Evolutionary conservation across 2,329 filamentous ascomycete species (phyloP), one percentile per base, ranked within the genome.

Genomic region (Orbilia javanica): DNA sequence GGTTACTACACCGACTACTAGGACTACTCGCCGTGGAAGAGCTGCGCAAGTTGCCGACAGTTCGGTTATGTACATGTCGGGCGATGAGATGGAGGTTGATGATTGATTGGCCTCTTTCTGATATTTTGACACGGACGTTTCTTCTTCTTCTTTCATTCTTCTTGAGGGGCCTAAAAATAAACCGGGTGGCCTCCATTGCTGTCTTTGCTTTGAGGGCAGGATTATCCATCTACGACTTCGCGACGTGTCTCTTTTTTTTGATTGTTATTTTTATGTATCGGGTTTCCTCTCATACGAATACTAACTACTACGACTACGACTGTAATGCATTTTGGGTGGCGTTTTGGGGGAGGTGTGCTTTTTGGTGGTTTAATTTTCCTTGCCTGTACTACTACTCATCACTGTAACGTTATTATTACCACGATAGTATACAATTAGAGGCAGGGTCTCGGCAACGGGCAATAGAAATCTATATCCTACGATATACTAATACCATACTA

Each of bases 31-130:
- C 63, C 73, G 66, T 7, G 48, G 66, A 60, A 29, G 66, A 22
- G 42, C 31, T 10, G 57, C 39, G 10, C 27, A 62, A 27, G 66
- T 44, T 18, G 73, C 66, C 18, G 66, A 77, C 18, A 77, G 73
- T 67, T 77, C 73, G 6, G 48, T 67, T 6, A 66, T 77, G 73
- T 77, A 66, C 65, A 71, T 77, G 39, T 77, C 73, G n/a, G 73
- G 73, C 4, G 73, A 77, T 36, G 73, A 77, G 50, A 77, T 77
- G 73, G 73, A 77, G 22, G 73, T 77, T 63, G 73, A 77, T 18
- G 71, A 76, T 48, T 76, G 34, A 77, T n/a, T 15, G 13, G 4
- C 48, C 7, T 69, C 39, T 29, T 3, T 39, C 36, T 48, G 39
- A 20, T 31, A 64, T 64, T 25, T 29, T 29, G 36, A 18, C 36